A percentile compares a stretch with the other conserved stretches of the same genome.
These are phyloP conservation scores for Hysterium pulicare DNA, from an alignment of 2,329 filamentous ascomycete species.

Conservation along the genomic window DNA sequence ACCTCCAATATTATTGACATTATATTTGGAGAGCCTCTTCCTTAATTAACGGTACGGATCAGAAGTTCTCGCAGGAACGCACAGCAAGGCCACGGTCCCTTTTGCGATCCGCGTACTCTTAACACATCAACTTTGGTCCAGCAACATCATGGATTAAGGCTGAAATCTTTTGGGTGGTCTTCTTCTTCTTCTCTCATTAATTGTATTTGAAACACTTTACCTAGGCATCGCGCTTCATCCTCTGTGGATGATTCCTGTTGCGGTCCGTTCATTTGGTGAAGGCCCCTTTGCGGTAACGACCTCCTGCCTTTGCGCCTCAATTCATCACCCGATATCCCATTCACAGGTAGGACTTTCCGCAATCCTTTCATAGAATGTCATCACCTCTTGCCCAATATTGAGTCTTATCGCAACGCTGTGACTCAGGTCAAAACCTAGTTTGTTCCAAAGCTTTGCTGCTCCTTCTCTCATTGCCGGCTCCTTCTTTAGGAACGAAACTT, in stretches of 20 bases:
- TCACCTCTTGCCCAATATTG: slow-evolving; percentile 5
- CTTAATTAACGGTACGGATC: slow-evolving; percentile 19
- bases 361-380: slow-evolving; percentile 6
- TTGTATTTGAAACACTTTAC: slow-evolving; percentile 20
- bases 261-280: slow-evolving; percentile 11
- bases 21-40: slow-evolving; percentile 22
- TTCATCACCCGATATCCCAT: slow-evolving; percentile 9
- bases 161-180: slow-evolving; percentile 14
- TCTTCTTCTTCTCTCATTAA: slow-evolving; percentile 12
- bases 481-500: slow-evolving; percentile 3
- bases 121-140: slow-evolving; percentile 20
- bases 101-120: slow-evolving; percentile 22
- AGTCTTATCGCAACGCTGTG: slow-evolving; percentile 3
- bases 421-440: slow-evolving; percentile 7
- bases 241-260: slow-evolving; percentile 13
- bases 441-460: neutral
- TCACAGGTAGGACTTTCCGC: slow-evolving; percentile 2
- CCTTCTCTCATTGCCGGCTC: slow-evolving; percentile 1
- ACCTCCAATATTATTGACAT: slow-evolving; percentile 27
- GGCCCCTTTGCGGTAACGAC: slow-evolving; percentile 12
- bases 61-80: slow-evolving; percentile 14
- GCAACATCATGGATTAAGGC: slow-evolving; percentile 18
- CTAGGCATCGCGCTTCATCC: slow-evolving; percentile 13
- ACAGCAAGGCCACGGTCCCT: slow-evolving; percentile 22
- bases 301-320: slow-evolving; percentile 8